Conservation (phyloP, 1,284 basidiomycete genomes). For the Austropuccinia psidii region DNA sequence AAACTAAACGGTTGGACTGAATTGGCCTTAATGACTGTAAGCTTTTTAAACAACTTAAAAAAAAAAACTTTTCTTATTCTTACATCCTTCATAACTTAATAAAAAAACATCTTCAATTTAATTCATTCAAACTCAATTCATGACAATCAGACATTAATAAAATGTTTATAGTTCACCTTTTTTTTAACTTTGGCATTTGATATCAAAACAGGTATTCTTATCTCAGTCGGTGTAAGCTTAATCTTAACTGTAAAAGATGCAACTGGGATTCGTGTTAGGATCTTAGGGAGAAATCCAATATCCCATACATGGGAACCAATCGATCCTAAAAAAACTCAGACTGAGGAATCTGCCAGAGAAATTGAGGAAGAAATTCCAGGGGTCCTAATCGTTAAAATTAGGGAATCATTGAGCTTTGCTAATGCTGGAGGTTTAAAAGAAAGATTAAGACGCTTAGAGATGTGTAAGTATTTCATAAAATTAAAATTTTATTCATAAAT, state of each 20-base stretch:
- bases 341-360: constrained; percentile 64
- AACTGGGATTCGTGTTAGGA: constrained; percentile 32
- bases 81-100: background rate
- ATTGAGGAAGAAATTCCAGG: constrained; percentile 65
- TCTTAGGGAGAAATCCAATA: constrained; percentile 64
- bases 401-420: constrained; percentile 71
- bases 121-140: background rate
- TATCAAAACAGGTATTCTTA: constrained; percentile 27
- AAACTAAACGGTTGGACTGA: constrained; percentile 34
- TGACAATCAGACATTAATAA: background rate
- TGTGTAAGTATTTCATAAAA: constrained; percentile 21
- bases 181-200: constrained; percentile 35
- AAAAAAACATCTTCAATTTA: background rate
- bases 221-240: constrained; percentile 27
- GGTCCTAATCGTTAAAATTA: constrained; percentile 68
- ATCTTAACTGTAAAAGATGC: constrained; percentile 32
- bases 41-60: constrained; percentile 45
- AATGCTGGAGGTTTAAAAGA: constrained; percentile 33
- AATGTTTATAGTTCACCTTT: constrained; percentile 31
- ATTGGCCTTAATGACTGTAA: constrained; percentile 53
- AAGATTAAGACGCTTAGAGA: constrained; percentile 32
- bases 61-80: background rate
- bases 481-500: too few species aligned
- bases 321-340: constrained; percentile 39
- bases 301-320: constrained; percentile 73